phyloP scores from a whole-genome alignment of 2,329 filamentous ascomycete genomes.

The Eurotiales sp. region DNA sequence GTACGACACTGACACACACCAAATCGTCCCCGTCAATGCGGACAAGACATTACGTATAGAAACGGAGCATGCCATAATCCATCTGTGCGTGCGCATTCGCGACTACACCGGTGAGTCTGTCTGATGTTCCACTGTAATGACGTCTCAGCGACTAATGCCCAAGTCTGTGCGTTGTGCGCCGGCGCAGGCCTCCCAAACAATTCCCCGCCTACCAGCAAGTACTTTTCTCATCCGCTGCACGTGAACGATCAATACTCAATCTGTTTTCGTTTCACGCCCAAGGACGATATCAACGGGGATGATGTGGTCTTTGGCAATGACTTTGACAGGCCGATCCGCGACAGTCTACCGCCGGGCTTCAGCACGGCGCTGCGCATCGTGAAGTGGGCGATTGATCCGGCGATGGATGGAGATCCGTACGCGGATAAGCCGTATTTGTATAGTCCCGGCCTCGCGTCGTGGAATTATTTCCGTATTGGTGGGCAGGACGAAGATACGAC shows the following conservation, averaged over 20 bases:
- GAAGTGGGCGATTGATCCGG: slow-evolving; percentile 87
- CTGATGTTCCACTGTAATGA: no score
- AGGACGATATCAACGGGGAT: slow-evolving; percentile 59
- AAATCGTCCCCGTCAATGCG: slow-evolving; percentile 71
- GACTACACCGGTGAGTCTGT: slow-evolving; percentile 51
- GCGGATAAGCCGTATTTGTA: slow-evolving; percentile 83
- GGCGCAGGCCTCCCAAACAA: slow-evolving; percentile 68
- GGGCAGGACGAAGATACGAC: slow-evolving; percentile 23
- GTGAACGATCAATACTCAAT: slow-evolving; percentile 80
- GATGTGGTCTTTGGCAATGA: slow-evolving; percentile 92
- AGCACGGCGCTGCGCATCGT: slow-evolving; percentile 79
- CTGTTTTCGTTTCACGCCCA: slow-evolving; percentile 72
- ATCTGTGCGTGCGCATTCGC: slow-evolving; percentile 71
- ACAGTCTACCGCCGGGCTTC: slow-evolving; percentile 82
- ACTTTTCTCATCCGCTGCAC: slow-evolving; percentile 72
- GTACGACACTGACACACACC: slow-evolving; percentile 71
- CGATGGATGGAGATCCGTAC: slow-evolving; percentile 84
- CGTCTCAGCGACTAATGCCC: no score
- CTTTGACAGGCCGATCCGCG: slow-evolving; percentile 85
- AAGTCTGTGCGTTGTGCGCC: no score
- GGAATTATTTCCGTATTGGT: slow-evolving; percentile 72
- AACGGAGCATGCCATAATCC: slow-evolving; percentile 60
- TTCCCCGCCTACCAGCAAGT: slow-evolving; percentile 67
- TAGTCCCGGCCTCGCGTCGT: slow-evolving; percentile 73
- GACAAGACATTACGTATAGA: slow-evolving; percentile 60